Evolutionary conservation across 176 grass and related monocot species (phyloP).

Genomic region (Carex parvula): DNA sequence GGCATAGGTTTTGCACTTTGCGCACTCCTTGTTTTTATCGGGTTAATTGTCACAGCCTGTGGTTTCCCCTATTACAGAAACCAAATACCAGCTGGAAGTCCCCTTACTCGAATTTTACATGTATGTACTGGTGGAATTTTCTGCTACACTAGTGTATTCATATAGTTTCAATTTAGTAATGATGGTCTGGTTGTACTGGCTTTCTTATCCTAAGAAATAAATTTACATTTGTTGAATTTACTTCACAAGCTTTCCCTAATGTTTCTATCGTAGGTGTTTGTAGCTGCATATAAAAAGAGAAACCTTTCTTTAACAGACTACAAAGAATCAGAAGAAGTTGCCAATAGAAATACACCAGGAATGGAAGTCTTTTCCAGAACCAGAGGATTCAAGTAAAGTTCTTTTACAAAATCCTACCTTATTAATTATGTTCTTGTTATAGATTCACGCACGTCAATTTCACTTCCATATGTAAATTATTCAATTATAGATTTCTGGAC

Average conservation of each 20-base stretch:
- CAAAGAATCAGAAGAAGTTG: constrained; percentile 21
- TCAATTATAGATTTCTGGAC: constrained; percentile 32
- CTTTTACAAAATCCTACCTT: background rate
- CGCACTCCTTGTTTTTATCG: constrained; percentile 18
- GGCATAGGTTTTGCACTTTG: constrained; percentile 31
- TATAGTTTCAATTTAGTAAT: background rate
- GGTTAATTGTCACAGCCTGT: constrained; percentile 20
- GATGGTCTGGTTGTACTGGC: background rate
- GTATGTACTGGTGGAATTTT: constrained; percentile 16
- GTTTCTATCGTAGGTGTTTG: constrained; percentile 25
- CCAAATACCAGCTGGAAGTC: constrained; percentile 49
- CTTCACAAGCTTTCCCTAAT: background rate
- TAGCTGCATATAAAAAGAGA: constrained; percentile 40
- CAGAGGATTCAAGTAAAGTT: constrained; percentile 28
- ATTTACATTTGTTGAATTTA: background rate
- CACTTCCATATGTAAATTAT: background rate
- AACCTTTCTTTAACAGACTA: constrained; percentile 15
- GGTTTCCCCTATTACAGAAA: constrained; percentile 48
- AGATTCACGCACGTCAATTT: background rate
- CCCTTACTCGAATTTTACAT: constrained; percentile 54
- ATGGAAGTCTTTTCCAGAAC: constrained; percentile 12
- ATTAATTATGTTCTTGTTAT: background rate
- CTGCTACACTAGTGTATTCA: background rate
- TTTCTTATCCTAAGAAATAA: no score
- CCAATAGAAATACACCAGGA: background rate